Base-by-base conservation (phyloP, 768 basidiomycete species). In the Amylocystis lapponica region DNA sequence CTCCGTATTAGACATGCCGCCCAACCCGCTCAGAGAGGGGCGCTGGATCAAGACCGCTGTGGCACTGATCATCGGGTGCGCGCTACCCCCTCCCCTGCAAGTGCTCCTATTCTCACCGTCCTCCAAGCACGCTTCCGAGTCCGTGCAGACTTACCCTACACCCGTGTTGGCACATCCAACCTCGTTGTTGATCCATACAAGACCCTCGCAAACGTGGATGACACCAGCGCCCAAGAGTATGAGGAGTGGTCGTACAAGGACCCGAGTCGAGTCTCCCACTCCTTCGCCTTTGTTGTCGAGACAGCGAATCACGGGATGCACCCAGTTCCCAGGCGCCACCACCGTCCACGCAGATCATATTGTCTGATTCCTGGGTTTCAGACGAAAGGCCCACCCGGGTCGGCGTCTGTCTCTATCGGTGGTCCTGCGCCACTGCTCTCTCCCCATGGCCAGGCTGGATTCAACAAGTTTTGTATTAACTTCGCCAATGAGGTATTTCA, bases 111-210 rank as follows among this genome's bases (percentile, higher is more conserved):
- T 58, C 75, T 92, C 57, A 63, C 78, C 47, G 79, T 85, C 52
- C 81, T 96, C 42, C 81, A 91, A 53, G 69, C 85, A 45, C 86
- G 94, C 56, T 93, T 93, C 54, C n/a, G n/a, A n/a, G n/a, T n/a
- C n/a, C 86, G 93, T 34, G 75, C 79, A 7, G 93, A 96, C 64
- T 66, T 86, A 36, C 86, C 90, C 1, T 92, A 87, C 63, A 83
- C 90, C 21, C 73, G 83, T 50, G 73, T 91, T 43, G 82, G 81
- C 29, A 61, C 82, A 22, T 74, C 81, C 11, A 78, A 82, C 51
- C 64, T 93, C 39, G 68, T 95, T 56, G 80, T 81, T 42, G 96
- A 96, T 64, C 93, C 93, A 13, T 83, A 83, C 68, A 84, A 93
- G 63, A 69, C 79, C 3, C 78, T 95, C 34, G 84, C 84, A 37